phyloP scores from a whole-genome alignment of 805 yeast species.

The Saccharomycopsis javanensis region DNA sequence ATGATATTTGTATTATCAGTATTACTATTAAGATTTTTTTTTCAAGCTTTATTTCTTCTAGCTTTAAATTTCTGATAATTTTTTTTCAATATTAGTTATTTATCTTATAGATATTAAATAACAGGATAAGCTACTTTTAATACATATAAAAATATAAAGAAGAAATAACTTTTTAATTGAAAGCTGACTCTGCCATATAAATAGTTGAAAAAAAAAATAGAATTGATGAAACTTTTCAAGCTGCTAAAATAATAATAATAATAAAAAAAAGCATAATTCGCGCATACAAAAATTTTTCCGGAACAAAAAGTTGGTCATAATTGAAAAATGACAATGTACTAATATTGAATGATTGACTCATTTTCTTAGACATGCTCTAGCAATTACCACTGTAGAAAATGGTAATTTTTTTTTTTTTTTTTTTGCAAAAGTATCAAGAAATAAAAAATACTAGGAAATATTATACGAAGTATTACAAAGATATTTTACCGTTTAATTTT shows the following conservation, averaged over 20 bases:
- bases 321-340: not conserved
- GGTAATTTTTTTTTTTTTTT: too few species aligned
- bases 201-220: not conserved
- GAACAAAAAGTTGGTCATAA: not conserved
- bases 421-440: not conserved
- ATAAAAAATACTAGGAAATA: too few species aligned
- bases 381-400: too few species aligned
- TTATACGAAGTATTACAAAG: too few species aligned
- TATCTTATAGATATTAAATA: not conserved
- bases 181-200: not conserved
- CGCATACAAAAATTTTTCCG: constrained; percentile 1
- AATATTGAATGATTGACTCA: not conserved
- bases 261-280: not conserved
- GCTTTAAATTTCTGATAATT: too few species aligned
- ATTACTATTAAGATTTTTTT: too few species aligned
- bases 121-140: not conserved
- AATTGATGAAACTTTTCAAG: not conserved
- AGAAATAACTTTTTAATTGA: not conserved
- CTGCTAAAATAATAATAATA: not conserved
- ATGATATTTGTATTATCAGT: constrained; percentile 8
- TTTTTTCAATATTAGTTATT: not conserved
- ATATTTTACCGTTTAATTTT: not conserved
- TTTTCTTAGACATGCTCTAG: not conserved
- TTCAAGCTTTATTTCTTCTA: too few species aligned
- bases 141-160: not conserved